Conservation (phyloP, 192 early-diverging fungal species). For the Backusella tuberculispora region DNA sequence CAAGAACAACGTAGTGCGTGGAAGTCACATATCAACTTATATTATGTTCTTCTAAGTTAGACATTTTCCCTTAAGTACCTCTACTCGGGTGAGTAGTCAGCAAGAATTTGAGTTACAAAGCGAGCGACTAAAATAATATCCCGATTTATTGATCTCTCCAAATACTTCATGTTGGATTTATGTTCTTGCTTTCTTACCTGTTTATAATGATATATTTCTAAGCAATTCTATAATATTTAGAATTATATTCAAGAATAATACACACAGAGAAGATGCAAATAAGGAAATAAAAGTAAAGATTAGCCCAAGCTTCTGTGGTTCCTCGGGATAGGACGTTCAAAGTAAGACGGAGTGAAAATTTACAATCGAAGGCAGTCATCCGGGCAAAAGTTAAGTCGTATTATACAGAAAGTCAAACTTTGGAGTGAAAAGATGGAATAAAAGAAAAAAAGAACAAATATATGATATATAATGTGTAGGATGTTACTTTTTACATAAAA, state of each 20-base stretch:
- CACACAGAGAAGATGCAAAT: not conserved
- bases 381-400: not conserved
- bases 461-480: no score
- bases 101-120: not conserved
- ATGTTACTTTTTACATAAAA: no score
- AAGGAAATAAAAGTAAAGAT: not conserved
- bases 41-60: not conserved
- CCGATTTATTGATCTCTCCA: slow-evolving; percentile 5
- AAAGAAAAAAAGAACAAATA: no score
- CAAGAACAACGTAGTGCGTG: no score
- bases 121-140: not conserved
- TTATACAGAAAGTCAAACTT: not conserved
- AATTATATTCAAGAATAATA: not conserved
- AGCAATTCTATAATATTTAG: not conserved
- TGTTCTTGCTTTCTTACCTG: not conserved
- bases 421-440: not conserved
- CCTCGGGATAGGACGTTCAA: slow-evolving; percentile 4
- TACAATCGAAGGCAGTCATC: not conserved
- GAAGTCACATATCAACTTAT: not conserved
- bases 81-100: not conserved
- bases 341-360: slow-evolving; percentile 12
- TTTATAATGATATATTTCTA: not conserved
- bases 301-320: not conserved
- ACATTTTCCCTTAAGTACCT: not conserved
- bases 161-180: not conserved